Conservation (phyloP, 2,329 filamentous ascomycete genomes). For the Cladorrhinum sp. region DNA sequence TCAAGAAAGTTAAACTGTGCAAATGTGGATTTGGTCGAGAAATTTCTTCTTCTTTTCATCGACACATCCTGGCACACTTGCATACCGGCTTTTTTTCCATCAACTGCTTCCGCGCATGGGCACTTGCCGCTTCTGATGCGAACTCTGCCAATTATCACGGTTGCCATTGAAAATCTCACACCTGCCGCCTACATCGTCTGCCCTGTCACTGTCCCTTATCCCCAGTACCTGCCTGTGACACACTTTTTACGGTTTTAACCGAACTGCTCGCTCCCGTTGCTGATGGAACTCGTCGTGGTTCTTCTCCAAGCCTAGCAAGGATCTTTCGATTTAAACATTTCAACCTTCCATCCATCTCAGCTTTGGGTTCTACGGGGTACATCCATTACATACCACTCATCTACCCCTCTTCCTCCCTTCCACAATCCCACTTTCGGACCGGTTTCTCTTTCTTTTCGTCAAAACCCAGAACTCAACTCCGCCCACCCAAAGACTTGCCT, state of each 20-base stretch:
- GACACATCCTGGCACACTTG: neutral
- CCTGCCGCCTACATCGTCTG: neutral
- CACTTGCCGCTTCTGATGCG: neutral
- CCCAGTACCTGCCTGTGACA: neutral
- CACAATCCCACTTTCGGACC: neutral
- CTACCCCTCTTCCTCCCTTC: neutral
- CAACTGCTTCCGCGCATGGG: neutral
- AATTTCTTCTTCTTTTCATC: constrained; percentile 1
- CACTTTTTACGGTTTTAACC: neutral
- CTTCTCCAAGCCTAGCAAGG: neutral
- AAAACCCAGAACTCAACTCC: neutral
- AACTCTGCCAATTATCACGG: neutral
- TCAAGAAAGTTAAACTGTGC: neutral
- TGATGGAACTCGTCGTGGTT: neutral
- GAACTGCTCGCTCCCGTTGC: neutral
- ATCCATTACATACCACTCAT: neutral
- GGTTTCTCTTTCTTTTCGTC: neutral
- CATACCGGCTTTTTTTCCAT: neutral
- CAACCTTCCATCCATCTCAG: neutral
- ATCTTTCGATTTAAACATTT: neutral
- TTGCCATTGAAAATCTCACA: neutral
- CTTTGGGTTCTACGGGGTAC: neutral
- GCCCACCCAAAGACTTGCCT: neutral
- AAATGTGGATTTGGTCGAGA: neutral
- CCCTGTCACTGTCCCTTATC: neutral